Evolutionary conservation across 306 rosid genomes (phyloP), one percentile per base, ranked within the genome.

Genomic region (Rosa persica): DNA sequence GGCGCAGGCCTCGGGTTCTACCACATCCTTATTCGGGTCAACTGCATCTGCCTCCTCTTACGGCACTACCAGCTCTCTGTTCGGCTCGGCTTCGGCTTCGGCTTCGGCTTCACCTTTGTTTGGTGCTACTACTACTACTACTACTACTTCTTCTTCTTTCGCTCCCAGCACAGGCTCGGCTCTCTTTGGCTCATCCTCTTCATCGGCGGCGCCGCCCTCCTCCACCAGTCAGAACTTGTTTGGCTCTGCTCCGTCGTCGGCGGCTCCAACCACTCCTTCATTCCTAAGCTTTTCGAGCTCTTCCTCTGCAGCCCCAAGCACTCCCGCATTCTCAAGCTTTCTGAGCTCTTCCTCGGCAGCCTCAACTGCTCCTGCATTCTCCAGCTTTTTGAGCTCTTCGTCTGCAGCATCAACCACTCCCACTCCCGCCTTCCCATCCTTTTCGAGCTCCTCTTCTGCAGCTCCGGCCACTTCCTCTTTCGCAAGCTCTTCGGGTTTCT

Each of bases 261-360:
- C 49, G 22, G 57, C 57, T 51, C 22, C 88, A 7, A 23, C 84
- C 22, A 61, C 83, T 20, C 6, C 85, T 67, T 72, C 83, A 10
- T 85, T 90, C 82, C 70, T 87, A 19, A 84, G 25, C 77, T 38
- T 88, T 78, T 80, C 83, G 8, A 68, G 39, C 71, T 76, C 91
- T 20, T 62, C 60, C 0, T 6, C 60, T 7, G 23, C 60, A 17
- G 60, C 25, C 8, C 5, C 60, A 19, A 52, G 11, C 60, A 6
- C 60, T 52, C 60, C 60, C 0, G 8, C 58, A 5, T 6, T 52
- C 25, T 3, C 23, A 4, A 20, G 60, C 60, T 54, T 20, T 19
- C 1, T 3, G 4, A 54, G 60, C 60, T 54, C 91, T 23, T 65
- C 60, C 5, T n/a, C 46, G 1, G 34, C 34, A 30, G 34, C 34